phyloP scores from a whole-genome alignment of 2,329 filamentous ascomycete species.

The Davidsoniella virescens region DNA sequence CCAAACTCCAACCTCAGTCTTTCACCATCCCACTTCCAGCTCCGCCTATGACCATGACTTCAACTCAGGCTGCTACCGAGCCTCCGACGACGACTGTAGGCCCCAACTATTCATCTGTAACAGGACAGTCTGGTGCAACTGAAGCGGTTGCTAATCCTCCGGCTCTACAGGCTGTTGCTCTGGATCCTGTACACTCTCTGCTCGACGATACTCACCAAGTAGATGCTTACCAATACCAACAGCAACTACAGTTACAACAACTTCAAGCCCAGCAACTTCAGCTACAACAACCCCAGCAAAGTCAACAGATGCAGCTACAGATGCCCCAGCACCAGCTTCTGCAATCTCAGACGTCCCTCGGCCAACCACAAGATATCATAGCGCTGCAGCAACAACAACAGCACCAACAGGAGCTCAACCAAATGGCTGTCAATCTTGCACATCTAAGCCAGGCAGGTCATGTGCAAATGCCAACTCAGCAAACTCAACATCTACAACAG shows the following conservation, averaged over 20 bases:
- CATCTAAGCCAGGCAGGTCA: constrained; percentile 6
- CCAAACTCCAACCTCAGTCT: not conserved
- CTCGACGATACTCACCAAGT: not conserved
- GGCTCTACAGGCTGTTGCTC: not conserved
- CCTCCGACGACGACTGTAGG: not conserved
- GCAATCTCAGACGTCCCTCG: not conserved
- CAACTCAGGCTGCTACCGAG: not conserved
- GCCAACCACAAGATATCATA: not conserved
- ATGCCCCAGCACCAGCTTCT: constrained; percentile 1
- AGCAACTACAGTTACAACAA: constrained; percentile 3
- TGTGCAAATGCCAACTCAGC: constrained; percentile 3
- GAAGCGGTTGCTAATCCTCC: not conserved
- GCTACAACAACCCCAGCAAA: constrained; percentile 5
- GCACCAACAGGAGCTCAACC: constrained; percentile 4
- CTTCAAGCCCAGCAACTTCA: constrained; percentile 3
- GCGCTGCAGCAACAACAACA: constrained; percentile 3
- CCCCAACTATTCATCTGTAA: not conserved
- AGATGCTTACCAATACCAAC: constrained; percentile 2
- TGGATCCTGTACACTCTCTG: constrained; percentile 11
- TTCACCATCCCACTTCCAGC: constrained; percentile 11
- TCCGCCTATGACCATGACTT: not conserved
- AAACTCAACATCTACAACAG: not conserved
- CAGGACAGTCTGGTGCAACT: constrained; percentile 1
- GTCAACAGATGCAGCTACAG: constrained; percentile 4
- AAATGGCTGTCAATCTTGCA: constrained; percentile 6